Evolutionary conservation across 805 yeast genomes (phyloP).

Genomic region (Hanseniaspora pseudoguilliermondii): DNA sequence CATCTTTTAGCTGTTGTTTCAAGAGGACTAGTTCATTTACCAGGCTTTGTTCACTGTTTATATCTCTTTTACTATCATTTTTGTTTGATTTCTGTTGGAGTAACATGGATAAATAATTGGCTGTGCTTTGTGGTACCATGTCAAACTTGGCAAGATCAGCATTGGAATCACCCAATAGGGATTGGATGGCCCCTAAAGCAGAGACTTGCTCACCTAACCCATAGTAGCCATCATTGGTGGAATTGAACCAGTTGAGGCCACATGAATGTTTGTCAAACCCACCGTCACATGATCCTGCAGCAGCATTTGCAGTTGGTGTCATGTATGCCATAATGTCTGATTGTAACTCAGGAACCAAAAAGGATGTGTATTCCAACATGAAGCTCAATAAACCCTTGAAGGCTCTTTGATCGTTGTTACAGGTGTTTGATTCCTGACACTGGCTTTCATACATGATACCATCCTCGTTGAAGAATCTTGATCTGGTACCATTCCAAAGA

Average conservation of each 20-base stretch:
- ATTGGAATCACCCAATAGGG: constrained; percentile 25
- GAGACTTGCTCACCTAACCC: constrained; percentile 74
- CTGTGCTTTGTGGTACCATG: background rate
- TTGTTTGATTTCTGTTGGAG: background rate
- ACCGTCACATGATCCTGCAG: constrained; percentile 60
- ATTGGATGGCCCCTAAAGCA: constrained; percentile 53
- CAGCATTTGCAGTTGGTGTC: constrained; percentile 46
- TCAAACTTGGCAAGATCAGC: background rate
- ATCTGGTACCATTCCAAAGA: constrained; percentile 35
- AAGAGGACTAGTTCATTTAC: background rate
- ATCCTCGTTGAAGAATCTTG: constrained; percentile 36
- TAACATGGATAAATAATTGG: background rate
- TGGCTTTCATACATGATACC: constrained; percentile 48
- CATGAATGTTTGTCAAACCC: constrained; percentile 66
- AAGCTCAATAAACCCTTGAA: constrained; percentile 58
- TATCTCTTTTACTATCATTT: background rate
- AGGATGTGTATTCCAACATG: constrained; percentile 45
- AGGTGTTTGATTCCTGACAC: constrained; percentile 40
- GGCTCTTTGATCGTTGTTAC: constrained; percentile 70
- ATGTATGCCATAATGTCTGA: constrained; percentile 33
- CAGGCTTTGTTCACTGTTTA: background rate
- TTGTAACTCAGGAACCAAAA: constrained; percentile 38
- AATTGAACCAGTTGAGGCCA: constrained; percentile 51
- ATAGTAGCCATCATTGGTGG: constrained; percentile 48
- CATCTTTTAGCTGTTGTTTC: background rate